Base-by-base conservation (phyloP, 2,329 filamentous ascomycete species). In the Biscogniauxia sp. region DNA sequence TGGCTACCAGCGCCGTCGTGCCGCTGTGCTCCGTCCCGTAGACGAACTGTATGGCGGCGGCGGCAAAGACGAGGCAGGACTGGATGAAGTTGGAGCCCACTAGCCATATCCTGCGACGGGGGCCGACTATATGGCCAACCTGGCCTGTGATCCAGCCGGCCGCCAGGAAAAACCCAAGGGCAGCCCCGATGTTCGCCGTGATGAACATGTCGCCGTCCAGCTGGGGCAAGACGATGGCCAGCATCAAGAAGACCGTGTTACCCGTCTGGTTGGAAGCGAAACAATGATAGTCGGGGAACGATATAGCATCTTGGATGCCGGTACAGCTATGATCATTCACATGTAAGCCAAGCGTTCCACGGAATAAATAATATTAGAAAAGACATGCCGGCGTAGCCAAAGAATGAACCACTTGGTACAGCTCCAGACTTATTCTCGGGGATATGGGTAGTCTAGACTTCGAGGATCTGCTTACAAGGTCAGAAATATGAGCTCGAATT, bases 241-340 rank as follows among this genome's bases (percentile, higher is more conserved):
- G 68, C 60, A 79, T 75, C 8, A 88, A 77, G 66, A 88, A 82
- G 54, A 88, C 80, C 1, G 85, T 87, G 73, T 88, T 88, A 61
- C 86, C 86, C 0, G 86, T 88, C 68, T 88, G 85, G 71, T 88
- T 88, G 28, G 84, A 87, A 15, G 83, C 82, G 71, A 88, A 87
- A 69, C 83, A 86, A 72, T 82, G 80, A 71, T 84, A 88, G 68
- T 86, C 83, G 20, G 82, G 82, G 69, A 86, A 88, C 2, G 84
- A 81, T 20, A 83, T 80, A 54, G 84, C 84, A 73, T 88, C 84
- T 77, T 83, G 81, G 37, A 84, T 77, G 23, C 81, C 81, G 37
- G 80, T 82, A 63, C 77, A 82, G 57, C 72, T 74, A 59, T 54
- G 41, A 25, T 4, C 25, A 37, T 56, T 13, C 7, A 55, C 11